phyloP scores from a whole-genome alignment of 2,329 filamentous ascomycete species.

The Hysterium pulicare region DNA sequence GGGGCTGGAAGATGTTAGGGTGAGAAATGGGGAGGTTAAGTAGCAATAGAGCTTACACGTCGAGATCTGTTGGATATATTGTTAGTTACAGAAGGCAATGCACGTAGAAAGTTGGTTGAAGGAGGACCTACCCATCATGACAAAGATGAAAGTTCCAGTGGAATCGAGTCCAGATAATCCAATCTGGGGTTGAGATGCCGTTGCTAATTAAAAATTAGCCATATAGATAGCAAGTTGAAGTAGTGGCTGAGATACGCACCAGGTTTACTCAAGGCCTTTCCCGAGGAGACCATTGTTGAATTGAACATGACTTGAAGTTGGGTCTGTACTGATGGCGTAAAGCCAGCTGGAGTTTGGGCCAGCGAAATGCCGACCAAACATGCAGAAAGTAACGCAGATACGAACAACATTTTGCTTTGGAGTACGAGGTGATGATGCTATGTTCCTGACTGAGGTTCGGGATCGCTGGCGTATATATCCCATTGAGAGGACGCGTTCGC shows the following conservation, averaged over 20 bases:
- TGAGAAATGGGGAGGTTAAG: neutral
- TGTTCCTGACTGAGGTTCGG: no score
- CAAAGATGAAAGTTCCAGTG: slow-evolving; percentile 28
- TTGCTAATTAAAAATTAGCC: slow-evolving; percentile 19
- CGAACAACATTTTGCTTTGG: slow-evolving; percentile 17
- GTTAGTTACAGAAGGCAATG: neutral
- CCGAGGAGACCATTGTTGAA: slow-evolving; percentile 23
- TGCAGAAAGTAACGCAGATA: slow-evolving; percentile 20
- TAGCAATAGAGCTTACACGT: neutral
- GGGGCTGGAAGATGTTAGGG: neutral
- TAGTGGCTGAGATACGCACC: slow-evolving; percentile 11
- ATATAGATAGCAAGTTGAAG: neutral
- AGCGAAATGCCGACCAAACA: slow-evolving; percentile 22
- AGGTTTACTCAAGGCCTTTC: slow-evolving; percentile 25
- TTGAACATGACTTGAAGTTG: slow-evolving; percentile 35
- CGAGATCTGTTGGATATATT: neutral
- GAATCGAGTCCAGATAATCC: slow-evolving; percentile 18
- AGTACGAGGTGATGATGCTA: no score
- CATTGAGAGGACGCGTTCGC: slow-evolving; percentile 1
- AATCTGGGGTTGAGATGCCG: slow-evolving; percentile 24
- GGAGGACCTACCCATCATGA: slow-evolving; percentile 21
- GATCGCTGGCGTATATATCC: slow-evolving; percentile 16
- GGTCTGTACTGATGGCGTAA: slow-evolving; percentile 23
- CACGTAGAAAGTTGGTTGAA: neutral
- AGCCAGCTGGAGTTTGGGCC: slow-evolving; percentile 31